Base-by-base conservation (phyloP, 306 rosid species). In the Betula pendula region DNA sequence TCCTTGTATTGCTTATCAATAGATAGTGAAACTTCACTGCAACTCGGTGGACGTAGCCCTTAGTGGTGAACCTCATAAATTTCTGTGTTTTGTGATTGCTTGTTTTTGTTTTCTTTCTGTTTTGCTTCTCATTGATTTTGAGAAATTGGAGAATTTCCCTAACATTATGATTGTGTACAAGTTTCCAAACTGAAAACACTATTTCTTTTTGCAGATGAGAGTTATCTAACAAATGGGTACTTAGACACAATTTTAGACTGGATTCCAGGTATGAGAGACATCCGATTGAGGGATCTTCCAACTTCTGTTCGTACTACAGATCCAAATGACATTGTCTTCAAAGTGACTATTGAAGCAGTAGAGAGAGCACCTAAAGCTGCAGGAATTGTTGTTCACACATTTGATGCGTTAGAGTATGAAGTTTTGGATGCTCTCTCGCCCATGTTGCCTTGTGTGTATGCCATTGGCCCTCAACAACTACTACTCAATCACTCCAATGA, bases 241-340 rank as follows among this genome's bases (percentile, higher is more conserved):
- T n/a, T n/a, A n/a, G n/a, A n/a, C n/a, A n/a, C n/a, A n/a, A n/a
- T n/a, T n/a, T n/a, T n/a, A n/a, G n/a, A n/a, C n/a, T n/a, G n/a
- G n/a, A n/a, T n/a, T n/a, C n/a, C n/a, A n/a, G n/a, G n/a, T n/a
- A n/a, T n/a, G n/a, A n/a, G n/a, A n/a, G n/a, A n/a, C n/a, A n/a
- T n/a, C n/a, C n/a, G n/a, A n/a, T 17, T 76, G 9, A 52, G 42
- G 68, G 80, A 76, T 53, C 68, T 76, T 13, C 80, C 74, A 25
- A 16, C 11, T 22, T 0, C 0, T n/a, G 14, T 52, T 27, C 24
- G 35, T 1, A 42, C 15, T 7, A 52, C 73, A 19, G 49, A 52
- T 27, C 68, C 68, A 14, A 53, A 68, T 5, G 31, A 22, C 13
- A 5, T 2, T 5, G 0, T 3, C 16, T 24, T 40, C 53, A 38